Evolutionary conservation across 305 asterid species (phyloP).

Genomic region (Fraxinus latifolia): DNA sequence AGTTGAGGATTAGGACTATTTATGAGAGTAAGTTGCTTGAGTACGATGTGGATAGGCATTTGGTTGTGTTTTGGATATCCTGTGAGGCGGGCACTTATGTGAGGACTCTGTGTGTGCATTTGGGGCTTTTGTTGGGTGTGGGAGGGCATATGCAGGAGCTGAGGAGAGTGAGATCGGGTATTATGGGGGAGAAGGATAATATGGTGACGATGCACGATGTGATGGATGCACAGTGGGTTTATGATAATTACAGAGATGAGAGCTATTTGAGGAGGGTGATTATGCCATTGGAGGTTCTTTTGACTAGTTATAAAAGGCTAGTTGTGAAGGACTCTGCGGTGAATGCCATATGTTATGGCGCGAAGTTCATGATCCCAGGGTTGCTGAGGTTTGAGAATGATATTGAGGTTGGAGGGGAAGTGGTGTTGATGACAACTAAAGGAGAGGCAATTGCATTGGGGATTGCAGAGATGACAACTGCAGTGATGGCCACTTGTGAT

Average conservation of each 20-base stretch:
- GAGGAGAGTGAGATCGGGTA: slow-evolving; percentile 89
- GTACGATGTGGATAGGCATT: slow-evolving; percentile 70
- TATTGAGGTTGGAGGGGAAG: slow-evolving; percentile 80
- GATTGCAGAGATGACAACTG: slow-evolving; percentile 94
- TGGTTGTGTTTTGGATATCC: slow-evolving; percentile 94
- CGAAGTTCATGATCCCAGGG: slow-evolving; percentile 94
- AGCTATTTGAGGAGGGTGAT: slow-evolving; percentile 81
- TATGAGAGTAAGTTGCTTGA: slow-evolving; percentile 91
- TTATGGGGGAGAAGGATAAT: slow-evolving; percentile 89
- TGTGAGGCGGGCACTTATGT: slow-evolving; percentile 99
- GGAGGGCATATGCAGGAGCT: slow-evolving; percentile 97
- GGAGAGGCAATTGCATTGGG: slow-evolving; percentile 95
- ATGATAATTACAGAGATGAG: slow-evolving; percentile 81
- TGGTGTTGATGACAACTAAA: slow-evolving; percentile 90
- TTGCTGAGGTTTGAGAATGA: slow-evolving; percentile 93
- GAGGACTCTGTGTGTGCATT: slow-evolving; percentile 91
- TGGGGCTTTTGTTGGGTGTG: slow-evolving; percentile 89
- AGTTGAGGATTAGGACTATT: slow-evolving; percentile 88
- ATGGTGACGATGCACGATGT: slow-evolving; percentile 98
- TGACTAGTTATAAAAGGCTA: slow-evolving; percentile 90
- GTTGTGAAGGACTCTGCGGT: slow-evolving; percentile 95
- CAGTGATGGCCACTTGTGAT: slow-evolving; percentile 95
- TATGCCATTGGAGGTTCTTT: slow-evolving; percentile 86
- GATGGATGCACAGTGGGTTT: slow-evolving; percentile 93
- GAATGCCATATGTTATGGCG: slow-evolving; percentile 94